A percentile compares a stretch with the other conserved stretches of the same genome.
Evolutionary conservation across 495 filamentous ascomycete species (phyloP).

Genomic region (Xylaria telfairii): DNA sequence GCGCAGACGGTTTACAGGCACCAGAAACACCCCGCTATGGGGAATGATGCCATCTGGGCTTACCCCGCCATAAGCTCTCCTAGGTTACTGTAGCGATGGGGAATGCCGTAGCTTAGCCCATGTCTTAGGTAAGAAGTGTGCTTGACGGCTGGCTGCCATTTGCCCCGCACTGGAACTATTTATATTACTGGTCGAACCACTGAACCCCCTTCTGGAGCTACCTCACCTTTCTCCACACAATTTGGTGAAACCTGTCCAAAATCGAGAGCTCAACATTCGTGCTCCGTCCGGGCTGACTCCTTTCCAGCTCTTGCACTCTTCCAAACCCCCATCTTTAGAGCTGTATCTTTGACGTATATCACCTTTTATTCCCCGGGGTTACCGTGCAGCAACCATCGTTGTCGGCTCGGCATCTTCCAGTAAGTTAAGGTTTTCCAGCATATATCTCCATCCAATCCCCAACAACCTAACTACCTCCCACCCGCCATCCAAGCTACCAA

Average conservation of each 20-base stretch:
- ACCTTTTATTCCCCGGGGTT: background rate
- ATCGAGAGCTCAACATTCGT: constrained; percentile 29
- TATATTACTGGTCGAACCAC: constrained; percentile 11
- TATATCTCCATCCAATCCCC: background rate
- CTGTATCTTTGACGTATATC: background rate
- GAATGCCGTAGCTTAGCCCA: background rate
- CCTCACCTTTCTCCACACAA: constrained; percentile 39
- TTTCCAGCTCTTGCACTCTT: constrained; percentile 15
- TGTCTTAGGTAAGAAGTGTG: background rate
- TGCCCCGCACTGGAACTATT: background rate
- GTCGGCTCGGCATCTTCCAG: background rate
- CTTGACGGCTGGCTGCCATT: constrained; percentile 11
- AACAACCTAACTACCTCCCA: no score
- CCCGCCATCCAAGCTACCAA: background rate
- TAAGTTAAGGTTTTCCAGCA: background rate
- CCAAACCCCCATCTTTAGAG: background rate
- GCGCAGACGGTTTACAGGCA: background rate
- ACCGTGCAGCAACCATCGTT: background rate
- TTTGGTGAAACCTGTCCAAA: constrained; percentile 44
- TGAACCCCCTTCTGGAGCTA: background rate
- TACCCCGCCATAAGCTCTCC: constrained; percentile 20
- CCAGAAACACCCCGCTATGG: constrained; percentile 8
- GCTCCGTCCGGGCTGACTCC: constrained; percentile 12
- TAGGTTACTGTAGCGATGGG: background rate
- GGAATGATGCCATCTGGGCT: constrained; percentile 13